Evolutionary conservation across 2,329 filamentous ascomycete genomes (phyloP).

Genomic region (Sporothrix schenckii): DNA sequence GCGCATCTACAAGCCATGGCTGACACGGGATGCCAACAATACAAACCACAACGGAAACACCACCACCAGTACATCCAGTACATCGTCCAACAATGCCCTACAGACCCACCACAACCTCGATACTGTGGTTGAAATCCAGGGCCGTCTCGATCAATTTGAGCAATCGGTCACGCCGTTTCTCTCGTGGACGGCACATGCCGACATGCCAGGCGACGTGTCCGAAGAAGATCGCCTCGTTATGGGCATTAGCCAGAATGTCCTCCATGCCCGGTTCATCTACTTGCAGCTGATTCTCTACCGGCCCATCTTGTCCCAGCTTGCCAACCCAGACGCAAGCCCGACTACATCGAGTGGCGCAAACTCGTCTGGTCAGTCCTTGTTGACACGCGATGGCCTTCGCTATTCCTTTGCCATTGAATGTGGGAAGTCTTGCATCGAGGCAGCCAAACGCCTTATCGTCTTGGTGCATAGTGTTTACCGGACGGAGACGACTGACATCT

Average conservation of each 20-base stretch:
- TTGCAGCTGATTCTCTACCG: slow-evolving; percentile 32
- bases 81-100: background rate
- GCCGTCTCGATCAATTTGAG: slow-evolving; percentile 30
- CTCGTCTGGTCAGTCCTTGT: background rate
- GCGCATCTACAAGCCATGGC: slow-evolving; percentile 32
- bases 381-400: slow-evolving; percentile 30
- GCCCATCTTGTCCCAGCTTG: slow-evolving; percentile 28
- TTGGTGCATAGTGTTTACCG: slow-evolving; percentile 29
- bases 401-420: slow-evolving; percentile 33
- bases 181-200: slow-evolving; percentile 26
- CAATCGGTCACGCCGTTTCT: slow-evolving; percentile 26
- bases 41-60: background rate
- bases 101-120: slow-evolving; percentile 31
- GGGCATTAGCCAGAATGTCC: slow-evolving; percentile 29
- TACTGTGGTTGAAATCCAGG: slow-evolving; percentile 31
- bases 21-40: slow-evolving; percentile 27
- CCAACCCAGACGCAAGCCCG: slow-evolving; percentile 7
- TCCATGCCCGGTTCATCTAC: slow-evolving; percentile 28
- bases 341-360: background rate
- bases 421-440: slow-evolving; percentile 30
- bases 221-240: slow-evolving; percentile 11
- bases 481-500: slow-evolving; percentile 27
- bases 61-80: background rate
- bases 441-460: slow-evolving; percentile 27
- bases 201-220: background rate